Evolutionary conservation across 345 rosid genomes (phyloP).

Genomic region (Viola odorata): DNA sequence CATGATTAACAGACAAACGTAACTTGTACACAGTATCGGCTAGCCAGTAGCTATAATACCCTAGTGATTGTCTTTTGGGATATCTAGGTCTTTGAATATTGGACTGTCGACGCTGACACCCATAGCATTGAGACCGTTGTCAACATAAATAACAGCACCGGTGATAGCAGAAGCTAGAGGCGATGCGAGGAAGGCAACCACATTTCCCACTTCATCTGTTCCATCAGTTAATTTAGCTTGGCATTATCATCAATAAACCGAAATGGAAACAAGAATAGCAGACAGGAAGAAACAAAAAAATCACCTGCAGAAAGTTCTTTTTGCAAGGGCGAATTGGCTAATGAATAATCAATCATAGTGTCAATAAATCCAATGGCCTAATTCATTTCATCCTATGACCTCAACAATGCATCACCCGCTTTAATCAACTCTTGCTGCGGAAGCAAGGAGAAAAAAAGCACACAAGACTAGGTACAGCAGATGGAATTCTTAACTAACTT

Average conservation of each 20-base stretch:
- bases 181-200: slow-evolving; percentile 89
- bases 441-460: too few relatives aligned
- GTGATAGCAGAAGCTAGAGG: slow-evolving; percentile 93
- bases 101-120: slow-evolving; percentile 93
- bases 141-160: slow-evolving; percentile 77
- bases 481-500: not conserved
- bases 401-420: too few relatives aligned
- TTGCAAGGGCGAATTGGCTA: slow-evolving; percentile 76
- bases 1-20: not conserved
- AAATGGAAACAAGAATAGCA: not conserved
- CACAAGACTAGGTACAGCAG: too few relatives aligned
- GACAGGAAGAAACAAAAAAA: not conserved
- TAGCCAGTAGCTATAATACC: not conserved
- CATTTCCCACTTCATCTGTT: slow-evolving; percentile 90
- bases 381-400: too few relatives aligned
- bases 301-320: slow-evolving; percentile 86
- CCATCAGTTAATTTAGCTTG: slow-evolving; percentile 5
- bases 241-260: not conserved
- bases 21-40: not conserved
- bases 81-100: slow-evolving; percentile 60
- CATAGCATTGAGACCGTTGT: slow-evolving; percentile 95
- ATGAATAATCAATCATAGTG: slow-evolving; percentile 78
- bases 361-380: slow-evolving; percentile 55
- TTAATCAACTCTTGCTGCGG: too few relatives aligned
- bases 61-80: slow-evolving; percentile 48